Evolutionary conservation across 1,284 basidiomycete species (phyloP).

Genomic region (Fistulina hepatica): DNA sequence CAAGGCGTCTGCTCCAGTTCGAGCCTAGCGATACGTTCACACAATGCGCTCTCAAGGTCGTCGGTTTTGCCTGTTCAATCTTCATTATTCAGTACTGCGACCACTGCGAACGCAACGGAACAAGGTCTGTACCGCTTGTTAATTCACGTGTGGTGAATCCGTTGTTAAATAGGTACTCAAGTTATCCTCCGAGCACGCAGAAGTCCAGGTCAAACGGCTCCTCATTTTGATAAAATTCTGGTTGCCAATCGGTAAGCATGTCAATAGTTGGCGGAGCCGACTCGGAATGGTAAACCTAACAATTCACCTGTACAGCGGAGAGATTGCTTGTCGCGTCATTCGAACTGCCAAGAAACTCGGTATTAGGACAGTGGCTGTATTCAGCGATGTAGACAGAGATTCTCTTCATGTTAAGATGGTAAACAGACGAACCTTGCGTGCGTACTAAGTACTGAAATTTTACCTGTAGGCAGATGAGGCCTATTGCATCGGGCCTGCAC

Average conservation of each 20-base stretch:
- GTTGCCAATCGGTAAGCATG: constrained; percentile 64
- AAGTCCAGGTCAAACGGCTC: too few species aligned
- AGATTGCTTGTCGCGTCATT: constrained; percentile 91
- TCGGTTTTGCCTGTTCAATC: too few species aligned
- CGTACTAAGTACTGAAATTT: constrained; percentile 1
- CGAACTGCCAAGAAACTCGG: constrained; percentile 82
- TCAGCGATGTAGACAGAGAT: constrained; percentile 73
- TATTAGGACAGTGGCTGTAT: constrained; percentile 84
- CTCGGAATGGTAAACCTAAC: constrained; percentile 1
- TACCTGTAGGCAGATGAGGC: constrained; percentile 80
- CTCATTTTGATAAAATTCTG: constrained; percentile 75
- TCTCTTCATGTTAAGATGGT: constrained; percentile 72
- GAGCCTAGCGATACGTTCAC: too few species aligned
- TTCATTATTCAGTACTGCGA: too few species aligned
- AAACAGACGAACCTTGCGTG: constrained; percentile 12
- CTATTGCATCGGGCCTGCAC: constrained; percentile 86
- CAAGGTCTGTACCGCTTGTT: too few species aligned
- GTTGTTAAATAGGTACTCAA: too few species aligned
- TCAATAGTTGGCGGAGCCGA: neutral
- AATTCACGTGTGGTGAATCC: too few species aligned
- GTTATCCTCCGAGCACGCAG: too few species aligned
- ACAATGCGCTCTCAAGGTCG: too few species aligned
- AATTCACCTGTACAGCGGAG: constrained; percentile 46
- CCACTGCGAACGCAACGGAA: too few species aligned
- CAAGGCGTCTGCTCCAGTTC: too few species aligned